phyloP scores from a whole-genome alignment of 306 rosid species.

The Prunus persica region Prunus_persica_NCBIv2 NC_034011.1:26101501-26102000 shows the following conservation, averaged over 20 bases:
- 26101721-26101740: conserved; percentile 51
- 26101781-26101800: not conserved
- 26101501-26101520: conserved; percentile 49
- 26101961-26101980: not conserved
- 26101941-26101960: not conserved
- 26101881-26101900: conserved; percentile 75
- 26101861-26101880: conserved; percentile 73
- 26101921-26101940: conserved; percentile 60
- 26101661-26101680: conserved; percentile 92
- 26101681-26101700: conserved; percentile 63
- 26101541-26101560: not conserved
- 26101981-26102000: conserved; percentile 16
- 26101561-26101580: conserved; percentile 10
- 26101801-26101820: not conserved
- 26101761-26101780: not conserved
- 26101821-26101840: conserved; percentile 1
- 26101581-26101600: conserved; percentile 14
- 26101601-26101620: conserved; percentile 88
- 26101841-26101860: conserved; percentile 98
- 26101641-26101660: conserved; percentile 87
- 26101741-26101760: not conserved
- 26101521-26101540: not conserved
- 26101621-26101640: conserved; percentile 93
- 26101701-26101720: conserved; percentile 59
- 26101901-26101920: conserved; percentile 89